Evolutionary conservation across 352 stramenopile species (phyloP).

Genomic region (Pythium volutum): DNA sequence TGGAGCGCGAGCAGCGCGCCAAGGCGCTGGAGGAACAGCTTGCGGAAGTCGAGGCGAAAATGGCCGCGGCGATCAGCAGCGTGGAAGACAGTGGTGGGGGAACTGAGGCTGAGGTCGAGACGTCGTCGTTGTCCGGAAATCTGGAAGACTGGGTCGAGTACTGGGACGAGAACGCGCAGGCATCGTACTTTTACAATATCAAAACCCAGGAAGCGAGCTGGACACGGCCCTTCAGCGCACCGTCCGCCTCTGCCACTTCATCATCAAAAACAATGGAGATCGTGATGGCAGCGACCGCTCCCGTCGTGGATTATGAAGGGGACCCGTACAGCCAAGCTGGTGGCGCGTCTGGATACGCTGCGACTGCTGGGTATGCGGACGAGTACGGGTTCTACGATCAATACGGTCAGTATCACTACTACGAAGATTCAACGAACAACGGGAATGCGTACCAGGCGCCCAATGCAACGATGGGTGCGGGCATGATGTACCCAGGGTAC

Average conservation of each 20-base stretch:
- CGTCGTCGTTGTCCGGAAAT: conserved; percentile 8
- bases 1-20: conserved; percentile 53
- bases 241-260: conserved; percentile 31
- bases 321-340: conserved; percentile 21
- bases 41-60: conserved; percentile 55
- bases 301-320: conserved; percentile 41
- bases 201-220: conserved; percentile 85
- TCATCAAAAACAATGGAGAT: conserved; percentile 29
- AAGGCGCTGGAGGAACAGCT: conserved; percentile 55
- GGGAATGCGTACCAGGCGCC: conserved; percentile 24
- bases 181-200: conserved; percentile 89
- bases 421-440: conserved; percentile 43
- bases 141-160: conserved; percentile 87
- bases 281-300: conserved; percentile 26
- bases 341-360: conserved; percentile 33
- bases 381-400: conserved; percentile 83
- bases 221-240: conserved; percentile 60
- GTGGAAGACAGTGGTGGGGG: conserved; percentile 8
- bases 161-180: conserved; percentile 87
- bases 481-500: conserved; percentile 52
- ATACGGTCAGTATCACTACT: conserved; percentile 81
- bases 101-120: conserved; percentile 2
- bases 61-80: conserved; percentile 36
- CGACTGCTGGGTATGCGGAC: conserved; percentile 52
- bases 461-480: conserved; percentile 28